Conservation (phyloP, 1,284 basidiomycete genomes). For the Leccinum pachyderme region DNA sequence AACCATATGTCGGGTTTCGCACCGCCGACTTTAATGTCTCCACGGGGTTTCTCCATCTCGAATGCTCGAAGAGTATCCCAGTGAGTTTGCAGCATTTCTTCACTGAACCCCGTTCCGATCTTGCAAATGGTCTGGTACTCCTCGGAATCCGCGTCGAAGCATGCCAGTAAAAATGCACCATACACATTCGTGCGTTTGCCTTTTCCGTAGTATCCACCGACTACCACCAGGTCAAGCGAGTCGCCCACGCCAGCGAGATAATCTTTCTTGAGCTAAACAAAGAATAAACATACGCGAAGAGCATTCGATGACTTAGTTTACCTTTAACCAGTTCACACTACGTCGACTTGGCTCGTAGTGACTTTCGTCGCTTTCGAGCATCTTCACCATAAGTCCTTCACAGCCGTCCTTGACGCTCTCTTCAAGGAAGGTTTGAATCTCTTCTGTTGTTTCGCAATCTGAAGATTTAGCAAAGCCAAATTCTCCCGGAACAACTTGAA, state of each 20-base stretch:
- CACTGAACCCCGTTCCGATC: constrained; percentile 97
- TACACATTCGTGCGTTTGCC: constrained; percentile 97
- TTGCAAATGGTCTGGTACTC: constrained; percentile 97
- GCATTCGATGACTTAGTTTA: constrained; percentile 31
- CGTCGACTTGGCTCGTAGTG: constrained; percentile 94
- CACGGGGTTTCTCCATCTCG: constrained; percentile 67
- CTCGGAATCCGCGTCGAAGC: constrained; percentile 89
- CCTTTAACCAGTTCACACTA: constrained; percentile 98
- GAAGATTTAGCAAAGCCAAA: constrained; percentile 92
- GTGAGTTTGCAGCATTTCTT: constrained; percentile 84
- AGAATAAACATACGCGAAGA: constrained; percentile 1
- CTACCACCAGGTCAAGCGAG: constrained; percentile 94
- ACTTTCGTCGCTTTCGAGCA: constrained; percentile 88
- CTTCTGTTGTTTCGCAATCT: constrained; percentile 87
- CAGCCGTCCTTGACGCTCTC: constrained; percentile 97
- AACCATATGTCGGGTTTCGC: constrained; percentile 96
- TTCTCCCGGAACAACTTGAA: constrained; percentile 82
- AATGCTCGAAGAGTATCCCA: constrained; percentile 81
- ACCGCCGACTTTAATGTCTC: constrained; percentile 81
- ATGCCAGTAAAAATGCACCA: constrained; percentile 93
- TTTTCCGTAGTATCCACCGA: constrained; percentile 96
- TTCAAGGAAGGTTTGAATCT: constrained; percentile 94
- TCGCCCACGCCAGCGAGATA: constrained; percentile 97
- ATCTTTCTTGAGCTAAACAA: constrained; percentile 87
- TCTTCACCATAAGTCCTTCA: constrained; percentile 99